Evolutionary conservation across 2,329 filamentous ascomycete genomes (phyloP).

Genomic region (Microcyclospora pomicola): DNA sequence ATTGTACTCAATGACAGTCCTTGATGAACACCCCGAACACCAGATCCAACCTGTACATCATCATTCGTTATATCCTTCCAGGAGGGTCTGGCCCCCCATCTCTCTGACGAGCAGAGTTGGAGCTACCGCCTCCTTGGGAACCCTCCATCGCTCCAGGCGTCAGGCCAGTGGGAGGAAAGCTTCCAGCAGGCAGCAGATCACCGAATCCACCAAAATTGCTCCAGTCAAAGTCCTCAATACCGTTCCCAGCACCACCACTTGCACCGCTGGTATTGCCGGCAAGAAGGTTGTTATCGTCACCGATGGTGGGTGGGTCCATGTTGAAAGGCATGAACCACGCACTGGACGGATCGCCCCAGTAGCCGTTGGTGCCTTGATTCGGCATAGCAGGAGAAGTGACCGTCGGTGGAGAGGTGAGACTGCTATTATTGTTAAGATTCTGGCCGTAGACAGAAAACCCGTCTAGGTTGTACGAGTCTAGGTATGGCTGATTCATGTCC

Average conservation of each 20-base stretch:
- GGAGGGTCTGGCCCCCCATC: no score
- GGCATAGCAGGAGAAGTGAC: background rate
- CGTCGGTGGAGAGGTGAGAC: background rate
- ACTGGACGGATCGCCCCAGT: conserved; percentile 34
- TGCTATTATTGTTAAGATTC: conserved; percentile 2
- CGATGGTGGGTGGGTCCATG: conserved; percentile 53
- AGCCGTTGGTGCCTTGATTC: conserved; percentile 9
- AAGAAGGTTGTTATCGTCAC: conserved; percentile 22
- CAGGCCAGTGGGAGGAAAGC: conserved; percentile 7
- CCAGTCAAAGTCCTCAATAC: conserved; percentile 18
- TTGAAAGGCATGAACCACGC: conserved; percentile 94
- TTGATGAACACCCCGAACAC: no score
- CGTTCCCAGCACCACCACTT: background rate
- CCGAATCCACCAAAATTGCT: conserved; percentile 15
- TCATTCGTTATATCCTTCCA: no score
- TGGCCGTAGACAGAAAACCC: background rate
- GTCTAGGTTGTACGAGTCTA: conserved; percentile 1
- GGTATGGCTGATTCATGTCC: conserved; percentile 14
- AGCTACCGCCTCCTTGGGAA: no score
- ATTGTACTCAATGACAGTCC: no score
- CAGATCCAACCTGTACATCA: no score
- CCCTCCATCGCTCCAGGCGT: background rate
- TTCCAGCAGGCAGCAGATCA: conserved; percentile 6
- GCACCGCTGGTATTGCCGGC: conserved; percentile 6
- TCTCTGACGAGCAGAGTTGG: no score